Base-by-base conservation (phyloP, 495 filamentous ascomycete genomes). In the Daldinia loculata region DNA sequence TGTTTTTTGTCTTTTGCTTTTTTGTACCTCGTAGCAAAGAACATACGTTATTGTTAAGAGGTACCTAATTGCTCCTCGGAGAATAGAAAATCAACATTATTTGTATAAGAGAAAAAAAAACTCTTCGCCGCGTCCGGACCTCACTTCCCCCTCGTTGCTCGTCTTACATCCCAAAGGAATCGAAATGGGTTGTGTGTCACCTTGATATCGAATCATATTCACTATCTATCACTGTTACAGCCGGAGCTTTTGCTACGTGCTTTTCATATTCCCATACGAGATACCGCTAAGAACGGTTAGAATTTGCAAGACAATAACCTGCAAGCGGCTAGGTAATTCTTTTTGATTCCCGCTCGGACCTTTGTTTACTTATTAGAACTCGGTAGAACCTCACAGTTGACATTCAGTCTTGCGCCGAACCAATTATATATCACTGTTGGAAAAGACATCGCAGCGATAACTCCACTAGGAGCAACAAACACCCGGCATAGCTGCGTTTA, bases 201-300 rank as follows among this genome's bases (percentile, higher is more conserved):
- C 26, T 48, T 24, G 39, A 41, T 45, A 45, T 39, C 38, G 52
- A 53, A 56, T 30, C 53, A 39, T 12, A 4, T 4, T 17, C 22
- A 30, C 17, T 14, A n/a, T n/a, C 45, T 52, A 11, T 32, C 4
- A 32, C 56, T 38, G 64, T 61, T 61, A 45, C 27, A 56, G 30
- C 61, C 70, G 70, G 70, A 72, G 70, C 64, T 65, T 72, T 68
- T 72, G 56, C 70, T 72, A 48, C 70, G 70, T 57, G 61, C 39
- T 39, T 36, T 6, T 45, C 36, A 29, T 24, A 29, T 39, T 22
- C 15, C 17, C 36, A 29, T 24, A 29, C 36, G 14, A 39, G 38
- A 27, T 30, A 9, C 56, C 8, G 15, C 24, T 36, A 4, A 56
- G 53, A 36, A 12, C 53, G n/a, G 53, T 30, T 17, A 38, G 11